phyloP scores from a whole-genome alignment of 1,139 yeast genomes.

The Hyphopichia pseudoburtonii region DNA sequence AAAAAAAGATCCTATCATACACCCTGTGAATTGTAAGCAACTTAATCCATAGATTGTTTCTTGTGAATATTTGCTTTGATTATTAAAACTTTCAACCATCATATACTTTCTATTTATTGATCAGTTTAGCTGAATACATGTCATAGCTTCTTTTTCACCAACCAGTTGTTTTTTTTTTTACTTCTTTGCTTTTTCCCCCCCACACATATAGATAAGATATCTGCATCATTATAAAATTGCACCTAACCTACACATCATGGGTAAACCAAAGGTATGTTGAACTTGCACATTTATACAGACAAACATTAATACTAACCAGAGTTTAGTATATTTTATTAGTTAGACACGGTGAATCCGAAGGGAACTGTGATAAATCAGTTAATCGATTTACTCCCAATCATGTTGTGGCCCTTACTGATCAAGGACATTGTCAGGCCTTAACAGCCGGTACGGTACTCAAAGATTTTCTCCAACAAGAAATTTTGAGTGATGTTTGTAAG shows the following conservation, averaged over 20 bases:
- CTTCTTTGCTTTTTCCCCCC: no score
- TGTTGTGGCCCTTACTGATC: slow-evolving; percentile 63
- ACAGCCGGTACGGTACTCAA: slow-evolving; percentile 65
- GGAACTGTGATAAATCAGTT: slow-evolving; percentile 79
- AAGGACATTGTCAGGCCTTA: slow-evolving; percentile 67
- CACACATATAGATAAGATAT: no score
- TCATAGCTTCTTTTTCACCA: no score
- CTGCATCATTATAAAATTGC: background rate
- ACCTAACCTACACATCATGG: slow-evolving; percentile 33
- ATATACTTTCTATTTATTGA: no score
- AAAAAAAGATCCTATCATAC: background rate
- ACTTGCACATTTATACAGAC: background rate
- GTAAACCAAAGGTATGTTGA: slow-evolving; percentile 56
- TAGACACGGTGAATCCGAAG: slow-evolving; percentile 91
- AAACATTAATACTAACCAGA: slow-evolving; percentile 10
- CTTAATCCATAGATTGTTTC: background rate
- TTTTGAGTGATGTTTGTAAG: slow-evolving; percentile 32
- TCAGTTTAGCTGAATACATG: no score
- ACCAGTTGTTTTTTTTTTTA: no score
- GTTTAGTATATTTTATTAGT: slow-evolving; percentile 67
- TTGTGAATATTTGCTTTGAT: no score
- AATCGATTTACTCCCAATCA: slow-evolving; percentile 79
- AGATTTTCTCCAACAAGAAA: slow-evolving; percentile 46
- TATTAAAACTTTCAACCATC: no score
- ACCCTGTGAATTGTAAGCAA: background rate